Evolutionary conservation across 1,139 yeast genomes (phyloP).

Genomic region (Hyphopichia fennica): DNA sequence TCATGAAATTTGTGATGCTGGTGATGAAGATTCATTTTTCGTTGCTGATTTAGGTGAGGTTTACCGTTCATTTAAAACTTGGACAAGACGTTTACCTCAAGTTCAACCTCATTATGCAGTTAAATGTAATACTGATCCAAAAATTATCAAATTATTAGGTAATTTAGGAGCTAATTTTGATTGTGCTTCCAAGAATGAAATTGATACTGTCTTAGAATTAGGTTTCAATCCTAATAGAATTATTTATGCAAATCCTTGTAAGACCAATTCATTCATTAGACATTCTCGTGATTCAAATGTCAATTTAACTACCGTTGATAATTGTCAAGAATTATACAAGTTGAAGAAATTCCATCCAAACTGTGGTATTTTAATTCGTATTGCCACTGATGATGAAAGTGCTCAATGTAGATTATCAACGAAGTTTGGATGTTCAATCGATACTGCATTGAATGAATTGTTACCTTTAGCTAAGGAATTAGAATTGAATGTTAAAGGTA

Average conservation of each 20-base stretch:
- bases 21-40: constrained; percentile 84
- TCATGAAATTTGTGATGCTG: constrained; percentile 64
- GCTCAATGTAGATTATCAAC: constrained; percentile 87
- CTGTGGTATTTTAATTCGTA: constrained; percentile 71
- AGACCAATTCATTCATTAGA: constrained; percentile 76
- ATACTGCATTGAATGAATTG: constrained; percentile 51
- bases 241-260: constrained; percentile 93
- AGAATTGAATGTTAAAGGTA: constrained; percentile 70
- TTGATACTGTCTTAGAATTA: constrained; percentile 59
- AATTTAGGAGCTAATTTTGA: constrained; percentile 77
- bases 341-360: constrained; percentile 66
- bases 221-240: constrained; percentile 69
- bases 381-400: constrained; percentile 85
- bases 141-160: constrained; percentile 59
- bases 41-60: constrained; percentile 84
- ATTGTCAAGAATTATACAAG: constrained; percentile 79
- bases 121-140: constrained; percentile 81
- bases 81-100: constrained; percentile 68
- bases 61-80: constrained; percentile 54
- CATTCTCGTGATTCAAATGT: constrained; percentile 61
- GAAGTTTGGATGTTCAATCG: constrained; percentile 81
- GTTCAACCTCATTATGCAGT: constrained; percentile 89
- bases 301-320: constrained; percentile 84
- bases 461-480: constrained; percentile 63
- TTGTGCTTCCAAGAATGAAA: constrained; percentile 90